phyloP scores from a whole-genome alignment of 805 yeast species.

The Candida pseudoglaebosa region DNA sequence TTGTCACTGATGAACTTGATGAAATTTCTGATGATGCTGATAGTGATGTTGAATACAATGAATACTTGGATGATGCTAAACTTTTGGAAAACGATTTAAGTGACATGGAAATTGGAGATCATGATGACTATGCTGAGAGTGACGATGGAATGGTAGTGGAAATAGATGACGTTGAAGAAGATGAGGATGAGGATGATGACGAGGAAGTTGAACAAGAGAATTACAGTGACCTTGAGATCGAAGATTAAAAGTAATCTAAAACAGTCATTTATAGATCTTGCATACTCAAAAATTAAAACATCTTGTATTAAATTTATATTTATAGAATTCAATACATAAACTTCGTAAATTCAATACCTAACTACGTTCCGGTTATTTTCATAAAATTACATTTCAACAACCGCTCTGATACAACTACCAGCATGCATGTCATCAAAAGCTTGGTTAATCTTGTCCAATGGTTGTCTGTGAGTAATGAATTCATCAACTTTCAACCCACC shows the following conservation, averaged over 20 bases:
- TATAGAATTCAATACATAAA: neutral
- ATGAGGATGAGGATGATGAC: conserved; percentile 9
- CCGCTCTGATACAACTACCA: conserved; percentile 94
- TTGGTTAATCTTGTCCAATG: conserved; percentile 70
- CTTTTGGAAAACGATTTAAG: conserved; percentile 19
- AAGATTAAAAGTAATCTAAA: conserved; percentile 1
- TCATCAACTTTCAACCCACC: conserved; percentile 87
- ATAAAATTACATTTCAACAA: conserved; percentile 50
- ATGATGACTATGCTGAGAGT: conserved; percentile 13
- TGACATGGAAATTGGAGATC: conserved; percentile 12
- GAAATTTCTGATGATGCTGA: conserved; percentile 32
- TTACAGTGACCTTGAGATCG: conserved; percentile 21
- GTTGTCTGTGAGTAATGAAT: conserved; percentile 87
- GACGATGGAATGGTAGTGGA: conserved; percentile 10
- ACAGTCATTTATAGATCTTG: neutral
- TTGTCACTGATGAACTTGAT: conserved; percentile 24
- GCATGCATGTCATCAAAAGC: conserved; percentile 95
- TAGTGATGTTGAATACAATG: conserved; percentile 64
- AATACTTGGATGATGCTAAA: conserved; percentile 56
- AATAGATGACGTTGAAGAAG: conserved; percentile 7
- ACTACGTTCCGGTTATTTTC: too few relatives aligned
- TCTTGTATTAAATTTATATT: neutral
- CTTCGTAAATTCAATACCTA: neutral
- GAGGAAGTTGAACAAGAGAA: conserved; percentile 18
- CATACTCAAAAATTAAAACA: conserved; percentile 1